Base-by-base conservation (phyloP, 73 alveolate genomes). In the Blepharisma japonicum region DNA sequence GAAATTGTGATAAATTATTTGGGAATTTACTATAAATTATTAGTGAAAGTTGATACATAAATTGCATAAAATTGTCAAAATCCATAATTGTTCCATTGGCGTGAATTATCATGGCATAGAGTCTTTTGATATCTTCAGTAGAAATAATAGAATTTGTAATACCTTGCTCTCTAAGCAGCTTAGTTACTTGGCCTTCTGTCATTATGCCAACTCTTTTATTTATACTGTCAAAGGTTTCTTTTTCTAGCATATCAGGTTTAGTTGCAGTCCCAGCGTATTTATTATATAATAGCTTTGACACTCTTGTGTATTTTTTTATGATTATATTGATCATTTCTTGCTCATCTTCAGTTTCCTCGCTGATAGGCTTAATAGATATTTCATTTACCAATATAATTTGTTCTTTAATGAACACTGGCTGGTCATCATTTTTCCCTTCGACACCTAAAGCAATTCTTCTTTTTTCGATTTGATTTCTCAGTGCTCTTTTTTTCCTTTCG, bases 111-210 rank as follows among this genome's bases (percentile, higher is more conserved):
- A 25, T 6, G 68, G 46, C 61, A 76, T 79, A 54, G 53, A 56
- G 74, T 85, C 82, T 6, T 20, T 45, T 70, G 5, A 47, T 45
- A 2, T 85, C 81, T 49, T 85, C 86, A 61, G 77, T 85, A 14
- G 81, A 80, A 3, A 88, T 50, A 80, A 81, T 79, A 6, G 86
- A 18, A 38, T 56, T 56, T 7, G 71, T 47, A 0, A 88, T 72
- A 2, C 80, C 90, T 50, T 89, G 96, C 46, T 89, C 96, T 82
- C 88, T 85, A 6, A 89, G 80, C 80, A 89, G 25, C 56, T 89
- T 89, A 42, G 61, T 49, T 46, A 81, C 72, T 68, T 84, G 87
- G 7, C 87, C 87, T 11, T 70, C 42, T 0, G 38, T 38, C 51
- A 84, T 14, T 18, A 66, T 55, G 8, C 68, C 71, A 4, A 66